phyloP scores from a whole-genome alignment of 129 eudicot genomes.

The Solidago caesia region DNA sequence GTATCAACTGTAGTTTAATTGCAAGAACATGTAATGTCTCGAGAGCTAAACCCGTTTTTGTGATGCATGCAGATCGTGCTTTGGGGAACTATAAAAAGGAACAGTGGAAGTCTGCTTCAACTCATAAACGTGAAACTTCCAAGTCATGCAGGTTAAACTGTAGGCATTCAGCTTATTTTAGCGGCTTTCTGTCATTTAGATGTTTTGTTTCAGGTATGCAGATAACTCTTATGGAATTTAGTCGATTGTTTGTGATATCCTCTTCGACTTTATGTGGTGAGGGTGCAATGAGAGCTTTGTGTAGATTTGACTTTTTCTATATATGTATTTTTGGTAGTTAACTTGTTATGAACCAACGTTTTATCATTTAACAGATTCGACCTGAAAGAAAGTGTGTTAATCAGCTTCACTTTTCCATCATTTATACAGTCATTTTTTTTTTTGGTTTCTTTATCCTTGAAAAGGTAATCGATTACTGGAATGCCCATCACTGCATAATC shows the following conservation, averaged over 20 bases:
- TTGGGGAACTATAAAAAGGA: background rate
- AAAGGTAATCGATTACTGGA: background rate
- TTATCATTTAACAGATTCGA: constrained; percentile 1
- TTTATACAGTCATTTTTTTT: background rate
- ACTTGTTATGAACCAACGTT: constrained; percentile 23
- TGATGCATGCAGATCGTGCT: constrained; percentile 16
- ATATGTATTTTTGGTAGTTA: background rate
- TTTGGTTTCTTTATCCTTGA: background rate
- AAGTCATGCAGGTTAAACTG: constrained; percentile 15
- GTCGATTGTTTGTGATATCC: constrained; percentile 17
- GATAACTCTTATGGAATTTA: constrained; percentile 18
- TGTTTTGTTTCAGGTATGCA: constrained; percentile 32
- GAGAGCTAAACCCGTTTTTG: background rate
- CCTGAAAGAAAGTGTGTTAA: background rate
- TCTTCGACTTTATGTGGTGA: constrained; percentile 7
- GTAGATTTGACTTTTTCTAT: constrained; percentile 5
- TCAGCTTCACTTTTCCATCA: background rate
- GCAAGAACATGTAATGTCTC: background rate
- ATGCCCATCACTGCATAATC: background rate
- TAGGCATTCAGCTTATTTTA: constrained; percentile 19
- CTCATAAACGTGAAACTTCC: background rate
- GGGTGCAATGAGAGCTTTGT: constrained; percentile 10
- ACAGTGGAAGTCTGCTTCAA: background rate
- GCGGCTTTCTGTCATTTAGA: constrained; percentile 15
- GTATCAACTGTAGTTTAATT: background rate